A percentile compares a stretch with the other conserved stretches of the same genome.
phyloP scores from a whole-genome alignment of 441 rosid species.

The Corymbia citriodora region DNA sequence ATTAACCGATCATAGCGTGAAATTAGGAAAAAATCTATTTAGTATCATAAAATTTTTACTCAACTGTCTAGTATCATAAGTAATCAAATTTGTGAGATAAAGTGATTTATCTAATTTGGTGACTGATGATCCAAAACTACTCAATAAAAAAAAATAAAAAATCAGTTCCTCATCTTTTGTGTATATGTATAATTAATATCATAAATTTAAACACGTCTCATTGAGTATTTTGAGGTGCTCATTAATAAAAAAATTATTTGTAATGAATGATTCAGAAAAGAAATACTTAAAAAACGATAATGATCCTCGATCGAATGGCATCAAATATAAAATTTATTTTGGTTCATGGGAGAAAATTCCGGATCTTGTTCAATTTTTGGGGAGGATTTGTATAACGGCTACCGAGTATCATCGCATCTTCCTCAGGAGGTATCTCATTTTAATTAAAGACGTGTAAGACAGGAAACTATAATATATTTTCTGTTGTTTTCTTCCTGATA shows the following conservation, averaged over 20 bases:
- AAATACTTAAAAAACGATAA: not conserved
- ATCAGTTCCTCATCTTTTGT: not conserved
- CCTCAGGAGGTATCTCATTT: not conserved
- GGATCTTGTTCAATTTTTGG: not conserved
- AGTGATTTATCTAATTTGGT: not conserved
- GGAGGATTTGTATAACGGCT: not conserved
- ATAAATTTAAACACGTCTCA: not conserved
- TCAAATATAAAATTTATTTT: not conserved
- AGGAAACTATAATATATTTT: not conserved
- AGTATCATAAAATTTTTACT: not conserved
- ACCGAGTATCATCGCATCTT: not conserved
- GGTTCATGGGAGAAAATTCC: not conserved
- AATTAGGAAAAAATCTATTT: not conserved
- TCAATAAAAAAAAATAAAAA: not conserved
- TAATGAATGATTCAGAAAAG: not conserved
- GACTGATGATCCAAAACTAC: not conserved
- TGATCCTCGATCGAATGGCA: not conserved
- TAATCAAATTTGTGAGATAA: not conserved
- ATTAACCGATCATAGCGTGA: not conserved
- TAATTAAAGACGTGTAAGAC: not conserved
- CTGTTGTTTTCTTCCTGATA: not conserved
- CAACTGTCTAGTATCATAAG: not conserved
- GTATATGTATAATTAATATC: not conserved
- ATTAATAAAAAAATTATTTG: not conserved
- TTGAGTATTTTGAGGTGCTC: not conserved